Conservation (phyloP, 179 eudicot species). For the Nepenthes alata region DNA sequence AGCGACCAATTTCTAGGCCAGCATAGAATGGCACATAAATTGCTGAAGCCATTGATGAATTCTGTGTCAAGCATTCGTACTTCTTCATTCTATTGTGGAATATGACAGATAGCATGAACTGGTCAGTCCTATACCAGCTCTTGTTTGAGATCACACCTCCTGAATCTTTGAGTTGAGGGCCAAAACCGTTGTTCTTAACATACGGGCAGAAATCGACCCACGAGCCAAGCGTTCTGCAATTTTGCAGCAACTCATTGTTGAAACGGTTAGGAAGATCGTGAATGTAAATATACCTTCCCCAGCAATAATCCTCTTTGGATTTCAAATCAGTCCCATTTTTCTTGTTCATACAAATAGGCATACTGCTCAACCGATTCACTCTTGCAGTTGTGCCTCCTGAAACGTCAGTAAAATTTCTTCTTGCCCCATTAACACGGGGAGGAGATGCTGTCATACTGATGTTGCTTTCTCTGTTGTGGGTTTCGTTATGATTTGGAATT, state of each 20-base stretch:
- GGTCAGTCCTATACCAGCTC: conserved; percentile 23
- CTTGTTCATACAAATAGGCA: not conserved
- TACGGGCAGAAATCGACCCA: conserved; percentile 18
- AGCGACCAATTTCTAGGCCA: conserved; percentile 21
- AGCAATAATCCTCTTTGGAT: conserved; percentile 13
- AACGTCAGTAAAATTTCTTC: no score
- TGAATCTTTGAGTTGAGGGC: conserved; percentile 4
- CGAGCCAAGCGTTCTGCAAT: conserved; percentile 9
- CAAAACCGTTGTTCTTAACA: conserved; percentile 20
- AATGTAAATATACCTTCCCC: conserved; percentile 23
- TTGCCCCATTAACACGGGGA: no score
- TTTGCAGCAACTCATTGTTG: conserved; percentile 21
- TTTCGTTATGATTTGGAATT: no score
- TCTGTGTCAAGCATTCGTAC: conserved; percentile 22
- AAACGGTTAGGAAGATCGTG: conserved; percentile 24
- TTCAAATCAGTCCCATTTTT: not conserved
- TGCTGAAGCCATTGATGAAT: conserved; percentile 23
- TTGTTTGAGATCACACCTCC: not conserved
- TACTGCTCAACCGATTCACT: no score
- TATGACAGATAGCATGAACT: conserved; percentile 16
- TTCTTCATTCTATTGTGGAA: conserved; percentile 21
- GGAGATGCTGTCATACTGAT: no score
- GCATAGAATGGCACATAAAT: conserved; percentile 23
- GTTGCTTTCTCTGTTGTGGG: no score
- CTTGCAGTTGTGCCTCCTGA: no score